Percentiles rank a stretch among this genome's conserved stretches.
Conservation (phyloP, 148 eudicot genomes). For the Silene latifolia region DNA sequence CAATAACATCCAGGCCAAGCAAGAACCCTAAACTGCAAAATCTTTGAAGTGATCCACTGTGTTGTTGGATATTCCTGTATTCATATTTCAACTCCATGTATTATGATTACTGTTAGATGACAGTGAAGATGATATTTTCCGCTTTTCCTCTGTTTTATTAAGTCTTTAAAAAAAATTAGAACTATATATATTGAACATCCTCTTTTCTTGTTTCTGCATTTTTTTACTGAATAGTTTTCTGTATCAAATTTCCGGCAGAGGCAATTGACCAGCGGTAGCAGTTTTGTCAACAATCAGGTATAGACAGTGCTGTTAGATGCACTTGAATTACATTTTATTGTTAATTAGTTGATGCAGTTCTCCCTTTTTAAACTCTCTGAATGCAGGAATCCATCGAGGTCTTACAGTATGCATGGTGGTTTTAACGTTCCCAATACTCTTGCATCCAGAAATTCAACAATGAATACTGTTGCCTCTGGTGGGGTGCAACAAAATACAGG, state of each 20-base stretch:
- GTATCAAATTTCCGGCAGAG: slow-evolving; percentile 43
- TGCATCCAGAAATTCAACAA: slow-evolving; percentile 73
- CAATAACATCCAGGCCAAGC: too few relatives aligned
- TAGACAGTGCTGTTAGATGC: slow-evolving; percentile 10
- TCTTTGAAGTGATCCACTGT: not conserved
- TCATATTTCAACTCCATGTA: not conserved
- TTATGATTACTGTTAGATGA: not conserved
- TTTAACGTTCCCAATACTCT: slow-evolving; percentile 74
- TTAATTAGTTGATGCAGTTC: not conserved
- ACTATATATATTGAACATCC: not conserved
- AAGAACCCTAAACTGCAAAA: too few relatives aligned
- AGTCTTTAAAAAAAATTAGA: not conserved
- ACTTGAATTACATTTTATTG: slow-evolving; percentile 11
- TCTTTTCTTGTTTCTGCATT: not conserved
- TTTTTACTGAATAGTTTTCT: not conserved
- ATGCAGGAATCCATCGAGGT: slow-evolving; percentile 57
- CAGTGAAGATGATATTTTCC: not conserved
- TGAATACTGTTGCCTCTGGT: slow-evolving; percentile 74
- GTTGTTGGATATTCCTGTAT: not conserved
- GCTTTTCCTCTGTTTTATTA: not conserved
- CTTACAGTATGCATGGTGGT: slow-evolving; percentile 76
- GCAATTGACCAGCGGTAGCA: slow-evolving; percentile 36
- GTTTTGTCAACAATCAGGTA: not conserved
- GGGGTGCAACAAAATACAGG: slow-evolving; percentile 82
- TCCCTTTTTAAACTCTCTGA: slow-evolving; percentile 4